These are phyloP conservation scores for Flaveria robusta DNA, from an alignment of 129 eudicot genomes.

Conservation along the genomic window DNA sequence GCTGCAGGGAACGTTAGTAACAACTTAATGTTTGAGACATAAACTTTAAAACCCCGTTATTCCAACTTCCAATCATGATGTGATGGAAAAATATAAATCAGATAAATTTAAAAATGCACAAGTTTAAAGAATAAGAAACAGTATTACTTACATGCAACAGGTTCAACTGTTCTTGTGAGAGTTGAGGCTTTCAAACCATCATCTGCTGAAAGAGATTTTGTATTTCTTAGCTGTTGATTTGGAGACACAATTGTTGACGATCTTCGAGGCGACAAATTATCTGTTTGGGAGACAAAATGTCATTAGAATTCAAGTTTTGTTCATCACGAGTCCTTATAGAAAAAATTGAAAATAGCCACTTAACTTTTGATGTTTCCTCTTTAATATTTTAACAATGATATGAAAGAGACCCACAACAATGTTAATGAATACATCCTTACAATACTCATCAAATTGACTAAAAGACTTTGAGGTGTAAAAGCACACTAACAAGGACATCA, in stretches of 20 bases:
- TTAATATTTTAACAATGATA: neutral
- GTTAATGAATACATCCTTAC: neutral
- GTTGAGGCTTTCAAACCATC: slow-evolving; percentile 56
- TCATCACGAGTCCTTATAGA: neutral
- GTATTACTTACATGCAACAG: slow-evolving; percentile 73
- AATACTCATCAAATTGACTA: slow-evolving; percentile 10
- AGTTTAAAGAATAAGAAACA: slow-evolving; percentile 12
- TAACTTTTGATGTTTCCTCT: slow-evolving; percentile 6
- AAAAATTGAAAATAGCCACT: neutral
- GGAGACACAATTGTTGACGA: slow-evolving; percentile 44
- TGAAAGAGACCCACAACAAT: slow-evolving; percentile 7
- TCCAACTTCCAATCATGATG: slow-evolving; percentile 18
- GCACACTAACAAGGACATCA: slow-evolving; percentile 11
- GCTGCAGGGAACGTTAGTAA: slow-evolving; percentile 80
- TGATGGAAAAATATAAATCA: slow-evolving; percentile 1
- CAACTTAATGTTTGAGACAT: slow-evolving; percentile 51
- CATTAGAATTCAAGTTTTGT: slow-evolving; percentile 9
- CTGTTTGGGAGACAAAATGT: slow-evolving; percentile 38
- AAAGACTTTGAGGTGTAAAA: slow-evolving; percentile 1
- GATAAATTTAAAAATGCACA: neutral
- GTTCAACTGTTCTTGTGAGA: slow-evolving; percentile 54
- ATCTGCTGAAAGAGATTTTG: slow-evolving; percentile 50
- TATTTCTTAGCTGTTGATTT: slow-evolving; percentile 44
- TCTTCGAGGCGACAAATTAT: slow-evolving; percentile 49
- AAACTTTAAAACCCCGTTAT: slow-evolving; percentile 7